These are phyloP conservation scores for Sechiopsis laciniata DNA, from an alignment of 306 rosid genomes.

Conservation along the genomic window DNA sequence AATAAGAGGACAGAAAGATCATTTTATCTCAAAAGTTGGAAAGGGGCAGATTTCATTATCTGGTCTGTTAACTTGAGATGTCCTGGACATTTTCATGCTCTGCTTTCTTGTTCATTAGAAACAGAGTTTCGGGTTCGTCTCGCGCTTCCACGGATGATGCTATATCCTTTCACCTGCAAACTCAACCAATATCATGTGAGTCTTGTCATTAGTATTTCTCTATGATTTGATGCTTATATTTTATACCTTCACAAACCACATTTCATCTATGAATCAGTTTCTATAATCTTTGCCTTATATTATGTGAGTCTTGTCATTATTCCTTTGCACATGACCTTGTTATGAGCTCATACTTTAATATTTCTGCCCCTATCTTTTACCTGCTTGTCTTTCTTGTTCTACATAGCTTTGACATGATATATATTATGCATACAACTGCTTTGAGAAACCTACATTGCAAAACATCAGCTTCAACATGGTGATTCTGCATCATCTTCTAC, in stretches of 20 bases:
- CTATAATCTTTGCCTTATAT: conserved; percentile 3
- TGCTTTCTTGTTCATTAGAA: background rate
- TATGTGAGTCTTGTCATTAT: background rate
- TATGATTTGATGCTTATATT: conserved; percentile 10
- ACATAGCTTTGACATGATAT: conserved; percentile 14
- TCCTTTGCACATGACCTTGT: conserved; percentile 7
- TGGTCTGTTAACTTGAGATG: background rate
- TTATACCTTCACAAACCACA: background rate
- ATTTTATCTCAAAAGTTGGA: background rate
- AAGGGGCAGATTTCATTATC: background rate
- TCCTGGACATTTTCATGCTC: background rate
- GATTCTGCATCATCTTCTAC: conserved; percentile 2
- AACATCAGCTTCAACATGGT: conserved; percentile 1
- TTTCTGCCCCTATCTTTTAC: background rate
- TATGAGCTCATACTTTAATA: conserved; percentile 11
- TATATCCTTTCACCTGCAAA: background rate
- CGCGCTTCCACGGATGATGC: background rate
- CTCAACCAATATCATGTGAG: background rate
- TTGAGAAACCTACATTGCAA: background rate
- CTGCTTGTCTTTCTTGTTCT: conserved; percentile 20
- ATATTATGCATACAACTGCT: background rate
- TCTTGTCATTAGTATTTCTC: background rate
- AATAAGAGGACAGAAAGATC: background rate
- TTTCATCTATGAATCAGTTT: background rate
- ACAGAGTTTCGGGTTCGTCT: background rate